phyloP scores from a whole-genome alignment of 2,329 filamentous ascomycete genomes.

The Geosmithia putterillii region DNA sequence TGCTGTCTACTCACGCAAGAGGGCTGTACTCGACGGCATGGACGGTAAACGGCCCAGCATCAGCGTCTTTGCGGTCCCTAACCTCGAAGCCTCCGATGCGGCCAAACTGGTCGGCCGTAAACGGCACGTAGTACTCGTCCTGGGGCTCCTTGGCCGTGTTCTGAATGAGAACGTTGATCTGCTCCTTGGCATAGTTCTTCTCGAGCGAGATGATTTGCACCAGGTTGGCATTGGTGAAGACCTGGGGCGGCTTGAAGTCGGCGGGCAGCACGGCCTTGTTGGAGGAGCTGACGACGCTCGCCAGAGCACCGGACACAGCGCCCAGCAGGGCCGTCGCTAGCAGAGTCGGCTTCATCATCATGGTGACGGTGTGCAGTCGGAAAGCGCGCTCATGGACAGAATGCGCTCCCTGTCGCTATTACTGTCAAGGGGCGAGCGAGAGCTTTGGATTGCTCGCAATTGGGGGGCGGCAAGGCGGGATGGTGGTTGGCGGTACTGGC shows the following conservation, averaged over 20 bases:
- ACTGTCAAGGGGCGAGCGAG: too few species aligned
- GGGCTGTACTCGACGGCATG: conserved; percentile 54
- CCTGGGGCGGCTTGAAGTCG: conserved; percentile 72
- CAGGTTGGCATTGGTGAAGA: conserved; percentile 88
- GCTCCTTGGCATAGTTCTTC: conserved; percentile 83
- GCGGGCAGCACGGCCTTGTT: conserved; percentile 48
- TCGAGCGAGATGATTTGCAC: conserved; percentile 85
- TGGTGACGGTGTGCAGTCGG: conserved; percentile 15
- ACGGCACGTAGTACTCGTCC: conserved; percentile 82
- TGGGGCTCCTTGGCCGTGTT: conserved; percentile 72
- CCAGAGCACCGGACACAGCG: conserved; percentile 24
- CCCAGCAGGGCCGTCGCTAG: conserved; percentile 47
- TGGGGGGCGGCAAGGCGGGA: conserved; percentile 2
- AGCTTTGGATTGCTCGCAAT: neutral
- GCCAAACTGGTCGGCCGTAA: conserved; percentile 63
- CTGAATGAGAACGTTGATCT: conserved; percentile 87
- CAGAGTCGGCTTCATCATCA: conserved; percentile 33
- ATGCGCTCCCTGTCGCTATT: conserved; percentile 12
- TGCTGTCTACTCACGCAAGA: conserved; percentile 34
- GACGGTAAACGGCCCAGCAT: conserved; percentile 53
- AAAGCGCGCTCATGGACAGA: conserved; percentile 18
- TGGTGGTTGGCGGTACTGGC: too few species aligned
- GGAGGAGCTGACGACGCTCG: conserved; percentile 24
- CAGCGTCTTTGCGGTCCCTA: conserved; percentile 75
- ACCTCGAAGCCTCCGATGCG: conserved; percentile 80